phyloP scores from a whole-genome alignment of 2,329 filamentous ascomycete genomes.

The Cytospora schulzeri region DNA sequence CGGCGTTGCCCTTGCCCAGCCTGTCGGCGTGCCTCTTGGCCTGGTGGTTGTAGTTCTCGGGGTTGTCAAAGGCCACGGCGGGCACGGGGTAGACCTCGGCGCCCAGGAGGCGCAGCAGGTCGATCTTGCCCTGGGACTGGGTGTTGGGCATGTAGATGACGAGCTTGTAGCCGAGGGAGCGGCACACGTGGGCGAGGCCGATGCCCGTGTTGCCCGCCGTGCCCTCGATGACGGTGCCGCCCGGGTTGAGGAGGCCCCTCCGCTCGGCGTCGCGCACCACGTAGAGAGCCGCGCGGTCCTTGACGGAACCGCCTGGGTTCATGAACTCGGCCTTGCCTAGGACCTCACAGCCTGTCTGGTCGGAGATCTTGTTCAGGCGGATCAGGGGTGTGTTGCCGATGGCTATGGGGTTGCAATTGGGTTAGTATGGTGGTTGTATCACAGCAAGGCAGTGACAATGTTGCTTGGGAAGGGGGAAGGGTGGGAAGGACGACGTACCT shows the following conservation, averaged over 20 bases:
- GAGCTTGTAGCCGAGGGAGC: conserved; percentile 86
- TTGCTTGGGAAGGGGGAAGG: neutral
- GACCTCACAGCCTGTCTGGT: conserved; percentile 89
- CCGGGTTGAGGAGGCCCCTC: conserved; percentile 75
- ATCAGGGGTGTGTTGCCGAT: conserved; percentile 98
- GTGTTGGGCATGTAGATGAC: conserved; percentile 99
- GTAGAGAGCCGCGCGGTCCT: conserved; percentile 93
- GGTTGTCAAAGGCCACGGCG: conserved; percentile 92
- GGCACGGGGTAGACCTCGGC: conserved; percentile 96
- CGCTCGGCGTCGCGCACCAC: conserved; percentile 94
- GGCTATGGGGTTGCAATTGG: conserved; percentile 53
- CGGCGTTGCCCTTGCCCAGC: conserved; percentile 82
- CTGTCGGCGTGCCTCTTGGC: conserved; percentile 85
- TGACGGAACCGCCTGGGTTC: conserved; percentile 94
- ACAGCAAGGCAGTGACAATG: no score
- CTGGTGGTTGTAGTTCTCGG: conserved; percentile 97
- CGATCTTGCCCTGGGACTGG: conserved; percentile 96
- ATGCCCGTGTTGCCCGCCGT: conserved; percentile 98
- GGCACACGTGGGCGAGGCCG: conserved; percentile 93
- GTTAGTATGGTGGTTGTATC: no score
- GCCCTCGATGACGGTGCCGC: conserved; percentile 94
- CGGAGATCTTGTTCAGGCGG: conserved; percentile 82
- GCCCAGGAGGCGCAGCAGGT: conserved; percentile 84
- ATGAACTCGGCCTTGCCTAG: conserved; percentile 98
- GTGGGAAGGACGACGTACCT: conserved; percentile 54